Conservation (phyloP, 1,284 basidiomycete genomes). For the Cystobasidium sp. region DNA sequence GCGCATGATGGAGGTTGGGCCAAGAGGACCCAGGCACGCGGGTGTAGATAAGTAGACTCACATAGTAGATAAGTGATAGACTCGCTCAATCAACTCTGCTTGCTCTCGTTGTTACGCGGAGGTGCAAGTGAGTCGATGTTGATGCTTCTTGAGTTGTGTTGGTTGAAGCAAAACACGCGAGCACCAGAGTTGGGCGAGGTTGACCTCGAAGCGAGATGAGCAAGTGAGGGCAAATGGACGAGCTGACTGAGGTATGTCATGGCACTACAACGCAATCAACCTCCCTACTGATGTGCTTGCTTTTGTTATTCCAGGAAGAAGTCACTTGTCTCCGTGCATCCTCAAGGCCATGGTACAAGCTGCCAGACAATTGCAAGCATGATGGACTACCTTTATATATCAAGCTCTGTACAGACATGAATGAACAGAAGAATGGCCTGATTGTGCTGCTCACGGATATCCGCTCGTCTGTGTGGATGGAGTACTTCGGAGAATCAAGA, state of each 20-base stretch:
- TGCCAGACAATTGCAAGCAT: slow-evolving; percentile 13
- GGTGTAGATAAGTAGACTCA: neutral
- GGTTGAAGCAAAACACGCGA: slow-evolving; percentile 15
- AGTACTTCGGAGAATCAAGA: slow-evolving; percentile 28
- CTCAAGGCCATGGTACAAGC: slow-evolving; percentile 18
- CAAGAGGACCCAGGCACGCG: neutral
- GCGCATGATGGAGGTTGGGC: neutral
- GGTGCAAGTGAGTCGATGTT: slow-evolving; percentile 31
- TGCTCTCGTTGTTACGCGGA: slow-evolving; percentile 42
- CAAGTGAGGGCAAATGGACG: slow-evolving; percentile 28
- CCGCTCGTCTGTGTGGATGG: slow-evolving; percentile 24
- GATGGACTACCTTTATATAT: slow-evolving; percentile 25
- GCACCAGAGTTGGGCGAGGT: neutral
- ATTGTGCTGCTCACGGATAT: slow-evolving; percentile 31
- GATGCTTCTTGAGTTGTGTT: slow-evolving; percentile 19
- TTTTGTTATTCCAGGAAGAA: slow-evolving; percentile 19
- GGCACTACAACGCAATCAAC: neutral
- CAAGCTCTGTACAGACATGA: slow-evolving; percentile 10
- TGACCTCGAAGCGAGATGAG: neutral
- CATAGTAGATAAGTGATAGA: neutral
- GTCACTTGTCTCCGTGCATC: slow-evolving; percentile 4
- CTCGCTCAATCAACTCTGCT: slow-evolving; percentile 28
- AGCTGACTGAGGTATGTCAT: slow-evolving; percentile 38
- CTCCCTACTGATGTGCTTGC: neutral
- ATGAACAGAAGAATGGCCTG: slow-evolving; percentile 2